These are phyloP conservation scores for Pestalotiopsis sp. DNA, from an alignment of 2,329 filamentous ascomycete genomes.

Conservation along the genomic window DNA sequence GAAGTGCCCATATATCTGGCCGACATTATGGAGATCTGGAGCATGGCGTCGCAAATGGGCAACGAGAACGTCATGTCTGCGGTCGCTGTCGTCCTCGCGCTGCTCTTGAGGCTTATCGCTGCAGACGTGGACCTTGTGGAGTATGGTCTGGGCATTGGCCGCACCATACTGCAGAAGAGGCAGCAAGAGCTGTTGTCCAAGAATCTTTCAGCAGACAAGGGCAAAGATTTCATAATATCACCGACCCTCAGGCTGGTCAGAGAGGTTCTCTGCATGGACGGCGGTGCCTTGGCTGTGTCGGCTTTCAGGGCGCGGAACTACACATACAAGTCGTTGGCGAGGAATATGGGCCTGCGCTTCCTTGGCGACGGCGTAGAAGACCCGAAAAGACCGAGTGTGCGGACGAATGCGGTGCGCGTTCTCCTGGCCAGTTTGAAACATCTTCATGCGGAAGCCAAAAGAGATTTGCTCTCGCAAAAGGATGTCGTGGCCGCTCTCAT, in stretches of 20 bases:
- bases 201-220: constrained; percentile 77
- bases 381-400: constrained; percentile 72
- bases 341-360: constrained; percentile 76
- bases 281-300: constrained; percentile 75
- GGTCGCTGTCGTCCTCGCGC: constrained; percentile 77
- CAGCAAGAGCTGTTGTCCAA: constrained; percentile 81
- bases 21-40: constrained; percentile 88
- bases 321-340: constrained; percentile 78
- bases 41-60: constrained; percentile 76
- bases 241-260: constrained; percentile 84
- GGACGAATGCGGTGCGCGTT: constrained; percentile 82
- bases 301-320: constrained; percentile 78
- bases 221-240: constrained; percentile 86
- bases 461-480: constrained; percentile 79
- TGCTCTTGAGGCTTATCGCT: constrained; percentile 80
- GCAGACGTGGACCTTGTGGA: constrained; percentile 73
- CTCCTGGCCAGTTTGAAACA: constrained; percentile 79
- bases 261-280: constrained; percentile 85
- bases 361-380: constrained; percentile 64
- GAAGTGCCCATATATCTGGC: constrained; percentile 67
- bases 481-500: constrained; percentile 73
- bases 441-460: constrained; percentile 76
- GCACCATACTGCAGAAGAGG: constrained; percentile 77
- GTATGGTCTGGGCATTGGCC: constrained; percentile 77
- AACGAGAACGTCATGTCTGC: constrained; percentile 82